A percentile compares a stretch with the other conserved stretches of the same genome.
Evolutionary conservation across 73 alveolate genomes (phyloP).

Genomic region (Paramecium sexaurelia): DNA sequence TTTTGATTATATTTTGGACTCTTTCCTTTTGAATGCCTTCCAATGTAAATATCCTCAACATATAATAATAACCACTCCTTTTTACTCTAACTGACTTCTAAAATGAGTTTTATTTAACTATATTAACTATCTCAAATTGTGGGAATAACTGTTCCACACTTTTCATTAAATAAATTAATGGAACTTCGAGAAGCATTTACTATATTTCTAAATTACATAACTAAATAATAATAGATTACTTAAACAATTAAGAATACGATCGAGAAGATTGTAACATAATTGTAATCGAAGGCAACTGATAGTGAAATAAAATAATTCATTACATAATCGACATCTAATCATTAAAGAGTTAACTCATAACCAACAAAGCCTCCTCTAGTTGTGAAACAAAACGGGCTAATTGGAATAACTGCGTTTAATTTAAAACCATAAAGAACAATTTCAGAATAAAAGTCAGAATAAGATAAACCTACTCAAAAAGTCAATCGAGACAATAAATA

Average conservation of each 20-base stretch:
- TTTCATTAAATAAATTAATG: slow-evolving; percentile 9
- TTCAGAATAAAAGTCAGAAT: background rate
- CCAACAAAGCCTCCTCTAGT: background rate
- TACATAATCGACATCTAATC: background rate
- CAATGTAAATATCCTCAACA: slow-evolving; percentile 5
- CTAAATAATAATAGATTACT: background rate
- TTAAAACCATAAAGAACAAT: background rate
- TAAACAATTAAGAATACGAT: background rate
- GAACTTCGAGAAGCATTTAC: background rate
- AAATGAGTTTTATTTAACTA: slow-evolving; percentile 9
- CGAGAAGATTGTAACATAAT: background rate
- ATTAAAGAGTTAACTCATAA: background rate
- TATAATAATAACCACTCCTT: slow-evolving; percentile 43
- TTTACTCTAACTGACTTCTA: slow-evolving; percentile 10
- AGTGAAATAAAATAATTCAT: background rate
- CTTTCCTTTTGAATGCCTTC: background rate
- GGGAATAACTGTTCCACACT: slow-evolving; percentile 43
- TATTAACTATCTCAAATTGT: background rate
- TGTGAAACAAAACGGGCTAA: background rate
- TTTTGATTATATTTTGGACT: slow-evolving; percentile 13
- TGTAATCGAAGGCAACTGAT: background rate
- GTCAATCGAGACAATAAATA: background rate
- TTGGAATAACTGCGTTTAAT: background rate
- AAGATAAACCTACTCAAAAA: too few relatives aligned
- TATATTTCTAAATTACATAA: background rate